Evolutionary conservation across 306 rosid genomes (phyloP).

Genomic region (Dryas alaskensis): DNA sequence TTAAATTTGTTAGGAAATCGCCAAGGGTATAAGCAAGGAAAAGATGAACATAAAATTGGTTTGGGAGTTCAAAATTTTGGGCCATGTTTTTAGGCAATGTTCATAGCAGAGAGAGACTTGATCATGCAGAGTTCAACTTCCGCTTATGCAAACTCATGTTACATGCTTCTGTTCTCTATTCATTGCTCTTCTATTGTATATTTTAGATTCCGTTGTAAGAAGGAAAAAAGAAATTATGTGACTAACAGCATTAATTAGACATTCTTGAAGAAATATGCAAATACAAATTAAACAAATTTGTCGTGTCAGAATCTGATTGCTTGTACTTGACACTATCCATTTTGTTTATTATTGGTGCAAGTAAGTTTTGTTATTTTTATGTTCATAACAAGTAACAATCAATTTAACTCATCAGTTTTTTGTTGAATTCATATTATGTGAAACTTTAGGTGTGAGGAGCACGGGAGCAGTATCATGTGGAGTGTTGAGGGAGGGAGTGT

Average conservation of each 20-base stretch:
- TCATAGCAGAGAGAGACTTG: not conserved
- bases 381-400: too few species aligned
- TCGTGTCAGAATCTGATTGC: too few species aligned
- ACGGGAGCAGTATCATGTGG: too few species aligned
- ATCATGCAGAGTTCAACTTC: not conserved
- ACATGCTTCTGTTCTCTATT: not conserved
- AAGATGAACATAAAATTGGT: not conserved
- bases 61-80: not conserved
- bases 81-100: not conserved
- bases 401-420: too few species aligned
- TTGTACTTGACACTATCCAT: too few species aligned
- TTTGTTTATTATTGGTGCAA: too few species aligned
- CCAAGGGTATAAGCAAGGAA: not conserved
- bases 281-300: too few species aligned
- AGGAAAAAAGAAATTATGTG: not conserved
- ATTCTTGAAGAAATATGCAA: too few species aligned
- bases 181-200: not conserved
- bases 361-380: too few species aligned
- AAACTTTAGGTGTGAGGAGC: too few species aligned
- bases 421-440: too few species aligned
- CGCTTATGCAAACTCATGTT: not conserved
- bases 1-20: not conserved
- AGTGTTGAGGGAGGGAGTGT: too few species aligned
- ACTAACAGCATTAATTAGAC: not conserved
- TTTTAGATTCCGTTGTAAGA: not conserved